Conservation (phyloP, 139 green algal species). For the Chlamydomonas sphaeroides region DNA sequence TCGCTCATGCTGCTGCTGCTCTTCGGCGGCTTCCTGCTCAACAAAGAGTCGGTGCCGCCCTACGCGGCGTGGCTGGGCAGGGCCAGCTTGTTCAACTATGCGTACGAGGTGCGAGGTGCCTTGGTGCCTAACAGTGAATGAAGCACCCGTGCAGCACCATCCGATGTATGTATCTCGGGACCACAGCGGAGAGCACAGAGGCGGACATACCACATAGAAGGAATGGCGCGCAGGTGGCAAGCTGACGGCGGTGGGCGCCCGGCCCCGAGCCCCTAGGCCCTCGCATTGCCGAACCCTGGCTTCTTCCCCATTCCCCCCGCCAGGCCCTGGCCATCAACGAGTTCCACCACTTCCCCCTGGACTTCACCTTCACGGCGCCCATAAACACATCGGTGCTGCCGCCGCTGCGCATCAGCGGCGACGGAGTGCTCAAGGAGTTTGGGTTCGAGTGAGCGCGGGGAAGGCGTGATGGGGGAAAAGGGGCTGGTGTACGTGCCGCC, state of each 20-base stretch:
- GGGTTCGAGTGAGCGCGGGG: conserved; percentile 55
- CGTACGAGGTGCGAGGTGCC: conserved; percentile 74
- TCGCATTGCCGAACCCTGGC: too few species aligned
- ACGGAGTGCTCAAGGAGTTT: conserved; percentile 78
- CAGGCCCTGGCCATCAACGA: conserved; percentile 77
- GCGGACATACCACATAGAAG: too few species aligned
- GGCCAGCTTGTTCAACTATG: conserved; percentile 76
- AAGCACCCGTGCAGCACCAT: too few species aligned
- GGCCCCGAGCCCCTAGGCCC: too few species aligned
- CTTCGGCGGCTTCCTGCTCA: conserved; percentile 84
- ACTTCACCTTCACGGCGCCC: conserved; percentile 72
- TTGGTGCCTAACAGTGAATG: too few species aligned
- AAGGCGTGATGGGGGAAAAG: neutral
- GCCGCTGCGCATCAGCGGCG: conserved; percentile 68
- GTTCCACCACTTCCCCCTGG: conserved; percentile 70
- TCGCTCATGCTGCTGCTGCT: conserved; percentile 73
- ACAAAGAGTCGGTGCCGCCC: conserved; percentile 69
- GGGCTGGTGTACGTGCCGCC: too few species aligned
- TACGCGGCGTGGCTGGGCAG: conserved; percentile 55
- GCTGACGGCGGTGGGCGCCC: too few species aligned
- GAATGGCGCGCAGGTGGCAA: too few species aligned
- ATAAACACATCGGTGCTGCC: conserved; percentile 59
- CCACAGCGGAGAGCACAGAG: too few species aligned
- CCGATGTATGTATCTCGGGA: too few species aligned
- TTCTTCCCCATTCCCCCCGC: too few species aligned